These are phyloP conservation scores for Flaveria ramosissima DNA, from an alignment of 129 eudicot species.

Conservation along the genomic window DNA sequence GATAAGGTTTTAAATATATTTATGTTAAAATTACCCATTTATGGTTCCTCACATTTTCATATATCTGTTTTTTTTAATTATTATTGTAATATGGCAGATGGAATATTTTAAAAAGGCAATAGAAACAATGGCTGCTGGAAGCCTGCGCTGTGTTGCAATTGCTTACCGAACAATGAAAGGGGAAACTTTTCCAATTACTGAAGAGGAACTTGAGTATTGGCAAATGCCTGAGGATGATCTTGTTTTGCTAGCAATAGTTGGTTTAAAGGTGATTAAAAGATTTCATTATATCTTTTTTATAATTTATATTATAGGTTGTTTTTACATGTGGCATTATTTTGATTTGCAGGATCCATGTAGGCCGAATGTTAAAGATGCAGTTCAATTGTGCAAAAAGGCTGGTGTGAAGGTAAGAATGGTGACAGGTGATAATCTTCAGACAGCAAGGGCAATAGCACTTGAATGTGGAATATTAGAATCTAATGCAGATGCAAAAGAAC, in stretches of 20 bases:
- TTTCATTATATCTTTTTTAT: background rate
- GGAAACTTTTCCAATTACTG: conserved; percentile 58
- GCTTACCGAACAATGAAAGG: conserved; percentile 58
- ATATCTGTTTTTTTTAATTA: background rate
- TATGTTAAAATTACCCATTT: background rate
- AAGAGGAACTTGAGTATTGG: conserved; percentile 73
- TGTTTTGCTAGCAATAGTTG: conserved; percentile 78
- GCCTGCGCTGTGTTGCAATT: conserved; percentile 92
- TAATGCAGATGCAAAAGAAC: conserved; percentile 73
- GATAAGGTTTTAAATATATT: conserved; percentile 54
- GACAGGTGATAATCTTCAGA: conserved; percentile 93
- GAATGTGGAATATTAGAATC: conserved; percentile 92
- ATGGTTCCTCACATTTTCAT: background rate
- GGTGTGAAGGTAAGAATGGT: conserved; percentile 99
- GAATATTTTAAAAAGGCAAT: conserved; percentile 53
- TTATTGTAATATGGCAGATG: conserved; percentile 45
- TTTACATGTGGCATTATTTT: background rate
- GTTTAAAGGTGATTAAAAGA: conserved; percentile 63
- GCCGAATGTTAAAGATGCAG: conserved; percentile 77
- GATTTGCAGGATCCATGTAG: conserved; percentile 88
- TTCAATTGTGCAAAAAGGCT: conserved; percentile 70
- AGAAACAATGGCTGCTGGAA: conserved; percentile 78
- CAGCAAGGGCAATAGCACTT: conserved; percentile 91
- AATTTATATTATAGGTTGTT: background rate
- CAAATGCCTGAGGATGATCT: conserved; percentile 79